Evolutionary conservation across 257 asterid genomes (phyloP).

Genomic region (Solanum pimpinellifolium): DNA sequence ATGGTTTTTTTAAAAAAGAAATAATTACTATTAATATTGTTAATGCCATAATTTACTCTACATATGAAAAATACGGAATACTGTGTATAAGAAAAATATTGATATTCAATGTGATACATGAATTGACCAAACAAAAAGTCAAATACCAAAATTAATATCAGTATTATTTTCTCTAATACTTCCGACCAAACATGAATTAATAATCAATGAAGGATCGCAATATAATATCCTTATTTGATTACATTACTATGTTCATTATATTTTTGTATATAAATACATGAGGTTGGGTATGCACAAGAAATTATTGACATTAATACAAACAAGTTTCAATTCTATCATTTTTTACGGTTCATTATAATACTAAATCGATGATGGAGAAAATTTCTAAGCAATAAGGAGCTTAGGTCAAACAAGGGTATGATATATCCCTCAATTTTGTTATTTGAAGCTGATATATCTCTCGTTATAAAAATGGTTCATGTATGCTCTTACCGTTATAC

Average conservation of each 20-base stretch:
- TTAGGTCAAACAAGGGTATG: too few relatives aligned
- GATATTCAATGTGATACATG: neutral
- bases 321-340: too few relatives aligned
- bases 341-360: neutral
- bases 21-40: neutral
- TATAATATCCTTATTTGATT: neutral
- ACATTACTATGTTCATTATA: neutral
- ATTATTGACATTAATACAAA: neutral
- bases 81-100: neutral
- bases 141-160: neutral
- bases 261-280: neutral
- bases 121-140: neutral
- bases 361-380: neutral
- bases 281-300: neutral
- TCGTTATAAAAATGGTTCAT: too few relatives aligned
- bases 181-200: neutral
- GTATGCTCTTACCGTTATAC: too few relatives aligned
- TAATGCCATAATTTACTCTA: neutral
- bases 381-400: too few relatives aligned
- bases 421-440: too few relatives aligned
- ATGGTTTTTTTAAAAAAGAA: neutral
- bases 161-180: neutral
- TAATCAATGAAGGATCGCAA: neutral
- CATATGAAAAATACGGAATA: neutral
- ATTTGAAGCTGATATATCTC: too few relatives aligned